Evolutionary conservation across 2,329 filamentous ascomycete genomes (phyloP), one percentile per base, ranked within the genome.

Genomic region (Raffaelea ambrosiae): DNA sequence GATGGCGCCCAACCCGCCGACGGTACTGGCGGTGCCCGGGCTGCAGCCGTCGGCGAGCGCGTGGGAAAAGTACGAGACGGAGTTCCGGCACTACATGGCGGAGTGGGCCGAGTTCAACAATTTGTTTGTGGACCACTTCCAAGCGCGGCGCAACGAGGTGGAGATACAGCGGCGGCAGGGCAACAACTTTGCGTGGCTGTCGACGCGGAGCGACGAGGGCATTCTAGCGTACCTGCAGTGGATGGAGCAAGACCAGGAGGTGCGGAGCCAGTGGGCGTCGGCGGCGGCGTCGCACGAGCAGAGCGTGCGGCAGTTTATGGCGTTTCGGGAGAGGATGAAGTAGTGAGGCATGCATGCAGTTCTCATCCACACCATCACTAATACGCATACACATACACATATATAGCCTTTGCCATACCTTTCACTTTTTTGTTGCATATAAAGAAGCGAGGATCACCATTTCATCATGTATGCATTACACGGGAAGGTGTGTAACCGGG

Each of bases 231-330:
- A 88, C 59, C 61, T 79, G 49, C 66, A 66, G 35, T 78, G 76
- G 59, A 64, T 84, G 48, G 73, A 76, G 54, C 77, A 86, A 61
- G 85, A 89, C 58, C 74, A 79, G 53, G 67, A 70, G 43, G 76
- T 86, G 5, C 69, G 81, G 48, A 70, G 70, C 57, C 72, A 74
- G 48, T 88, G 84, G 82, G 65, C 65, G 26, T 61, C 72, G 9
- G 77, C 77, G 8, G 78, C 75, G 51, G 73, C 78, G 40, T 72
- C 72, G 51, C 84, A 89, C 58, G 72, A 77, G 49, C 62, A 69
- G 48, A 73, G 74, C 10, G 66, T 88, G 48, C 68, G 72, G 54
- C 74, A 79, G 54, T 85, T 81, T 57, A 67, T 74, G 62, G 69
- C 61, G 23, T 68, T 69, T 51, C 63, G 68, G 50, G 63, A 68